Percentiles rank a stretch among this genome's conserved stretches.
Conservation (phyloP, 176 grass and related monocot species). For the Eremochloa ophiuroides region DNA sequence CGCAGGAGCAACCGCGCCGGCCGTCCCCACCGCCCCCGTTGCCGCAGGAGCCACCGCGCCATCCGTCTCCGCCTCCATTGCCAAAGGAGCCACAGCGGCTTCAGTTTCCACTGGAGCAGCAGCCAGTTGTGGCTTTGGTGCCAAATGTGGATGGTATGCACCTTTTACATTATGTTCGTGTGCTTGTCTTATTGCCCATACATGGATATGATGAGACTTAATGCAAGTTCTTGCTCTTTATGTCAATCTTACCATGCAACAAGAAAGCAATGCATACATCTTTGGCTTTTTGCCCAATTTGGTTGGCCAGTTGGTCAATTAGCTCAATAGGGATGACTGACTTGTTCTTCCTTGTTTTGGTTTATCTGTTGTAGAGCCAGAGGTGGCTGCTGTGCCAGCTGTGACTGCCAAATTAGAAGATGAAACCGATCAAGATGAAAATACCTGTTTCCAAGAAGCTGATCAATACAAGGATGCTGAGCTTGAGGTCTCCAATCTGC, state of each 20-base stretch:
- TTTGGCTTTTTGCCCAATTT: slow-evolving; percentile 25
- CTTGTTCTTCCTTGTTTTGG: slow-evolving; percentile 28
- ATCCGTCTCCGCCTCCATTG: background rate
- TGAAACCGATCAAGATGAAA: slow-evolving; percentile 29
- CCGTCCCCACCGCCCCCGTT: background rate
- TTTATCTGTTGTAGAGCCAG: slow-evolving; percentile 29
- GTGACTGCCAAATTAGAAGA: slow-evolving; percentile 25
- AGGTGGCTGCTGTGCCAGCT: slow-evolving; percentile 13
- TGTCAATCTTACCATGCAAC: slow-evolving; percentile 12
- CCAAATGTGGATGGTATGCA: slow-evolving; percentile 44
- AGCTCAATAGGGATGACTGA: slow-evolving; percentile 11
- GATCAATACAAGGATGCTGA: slow-evolving; percentile 24
- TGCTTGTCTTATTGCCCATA: slow-evolving; percentile 37
- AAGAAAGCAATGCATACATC: slow-evolving; percentile 12
- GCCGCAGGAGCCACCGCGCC: background rate
- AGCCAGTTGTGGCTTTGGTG: slow-evolving; percentile 27
- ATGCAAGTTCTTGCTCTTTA: slow-evolving; percentile 9
- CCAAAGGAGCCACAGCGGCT: background rate
- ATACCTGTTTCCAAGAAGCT: slow-evolving; percentile 25
- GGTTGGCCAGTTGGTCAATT: slow-evolving; percentile 2
- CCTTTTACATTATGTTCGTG: slow-evolving; percentile 12
- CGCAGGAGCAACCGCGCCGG: background rate
- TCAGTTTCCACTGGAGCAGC: background rate
- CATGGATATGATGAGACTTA: slow-evolving; percentile 21
- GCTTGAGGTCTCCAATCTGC: slow-evolving; percentile 35